Evolutionary conservation across 2,329 filamentous ascomycete species (phyloP), one percentile per base, ranked within the genome.

Genomic region (Aspergillus sp.): DNA sequence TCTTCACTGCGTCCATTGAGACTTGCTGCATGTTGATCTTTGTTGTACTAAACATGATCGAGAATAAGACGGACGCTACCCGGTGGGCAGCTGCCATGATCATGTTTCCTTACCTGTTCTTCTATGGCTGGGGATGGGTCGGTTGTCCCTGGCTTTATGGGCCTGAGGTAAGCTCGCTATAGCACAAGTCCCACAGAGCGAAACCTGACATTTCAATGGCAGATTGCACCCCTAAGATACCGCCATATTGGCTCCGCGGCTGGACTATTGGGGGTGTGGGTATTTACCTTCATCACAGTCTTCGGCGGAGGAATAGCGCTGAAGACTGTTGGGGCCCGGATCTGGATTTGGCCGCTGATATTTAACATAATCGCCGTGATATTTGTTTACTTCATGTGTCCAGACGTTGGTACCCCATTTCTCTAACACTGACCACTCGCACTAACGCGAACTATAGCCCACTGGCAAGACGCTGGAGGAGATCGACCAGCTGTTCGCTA

Each of bases 121-220:
- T 63, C 14, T 62, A 56, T 43, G 61, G 61, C 11, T 63, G 52
- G 52, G 62, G 57, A 14, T 64, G 57, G 62, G 58, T 60, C 8
- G 59, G 55, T 21, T 51, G 43, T 44, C 55, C 55, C 11, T 62
- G 57, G 55, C 24, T 60, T 23, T 58, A 31, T 43, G 41, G 41
- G 17, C 46, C 19, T 15, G 23, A 59, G 37, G 37, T 40, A 40
- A 17, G 15, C 35, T n/a, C 9, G 9, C 27, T 9, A 31, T 31
- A 8, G 2, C 7, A 4, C 7, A 9, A 40, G 15, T 17, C 17
- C 3, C 37, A 40, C 6, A 8, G n/a, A 39, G 35, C 35, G n/a
- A 12, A 39, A 17, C 5, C 37, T 40, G 4, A 40, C 37, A 2
- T 4, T 40, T 40, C 15, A 1, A 27, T 27, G 15, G 9, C 37